A percentile compares a stretch with the other conserved stretches of the same genome.
phyloP scores from a whole-genome alignment of 208 protist genomes.

The Wallacemonas sp. region DNA sequence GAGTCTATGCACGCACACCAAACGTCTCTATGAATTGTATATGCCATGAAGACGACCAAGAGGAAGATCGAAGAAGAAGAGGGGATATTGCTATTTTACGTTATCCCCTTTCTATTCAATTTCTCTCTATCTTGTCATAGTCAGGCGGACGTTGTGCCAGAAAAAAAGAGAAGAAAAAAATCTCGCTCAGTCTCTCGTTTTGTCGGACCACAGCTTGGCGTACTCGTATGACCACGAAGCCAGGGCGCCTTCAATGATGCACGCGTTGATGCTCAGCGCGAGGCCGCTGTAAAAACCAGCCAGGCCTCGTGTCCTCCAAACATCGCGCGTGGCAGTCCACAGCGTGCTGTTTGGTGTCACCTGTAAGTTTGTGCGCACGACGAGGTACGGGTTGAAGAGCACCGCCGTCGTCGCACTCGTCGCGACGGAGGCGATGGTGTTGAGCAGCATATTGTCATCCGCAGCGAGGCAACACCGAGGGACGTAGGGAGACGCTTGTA shows the following conservation, averaged over 20 bases:
- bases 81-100: too few relatives aligned
- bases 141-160: neutral
- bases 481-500: conserved; percentile 4
- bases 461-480: conserved; percentile 43
- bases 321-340: conserved; percentile 33
- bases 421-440: conserved; percentile 53
- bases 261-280: conserved; percentile 63
- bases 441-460: conserved; percentile 77
- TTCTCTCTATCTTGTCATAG: too few relatives aligned
- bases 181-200: neutral
- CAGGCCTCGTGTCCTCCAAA: conserved; percentile 59
- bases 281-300: conserved; percentile 74
- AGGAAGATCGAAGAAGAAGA: too few relatives aligned
- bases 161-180: neutral
- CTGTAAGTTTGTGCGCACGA: conserved; percentile 81
- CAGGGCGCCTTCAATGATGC: conserved; percentile 71
- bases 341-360: conserved; percentile 67
- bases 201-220: conserved; percentile 81
- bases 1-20: too few relatives aligned
- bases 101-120: too few relatives aligned
- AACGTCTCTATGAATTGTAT: too few relatives aligned
- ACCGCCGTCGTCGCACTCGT: conserved; percentile 71
- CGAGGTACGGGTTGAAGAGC: conserved; percentile 85
- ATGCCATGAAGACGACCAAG: too few relatives aligned
- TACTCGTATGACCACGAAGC: conserved; percentile 86